phyloP scores from a whole-genome alignment of 371 early-diverging fungal species.

The Coemansia sp. region DNA sequence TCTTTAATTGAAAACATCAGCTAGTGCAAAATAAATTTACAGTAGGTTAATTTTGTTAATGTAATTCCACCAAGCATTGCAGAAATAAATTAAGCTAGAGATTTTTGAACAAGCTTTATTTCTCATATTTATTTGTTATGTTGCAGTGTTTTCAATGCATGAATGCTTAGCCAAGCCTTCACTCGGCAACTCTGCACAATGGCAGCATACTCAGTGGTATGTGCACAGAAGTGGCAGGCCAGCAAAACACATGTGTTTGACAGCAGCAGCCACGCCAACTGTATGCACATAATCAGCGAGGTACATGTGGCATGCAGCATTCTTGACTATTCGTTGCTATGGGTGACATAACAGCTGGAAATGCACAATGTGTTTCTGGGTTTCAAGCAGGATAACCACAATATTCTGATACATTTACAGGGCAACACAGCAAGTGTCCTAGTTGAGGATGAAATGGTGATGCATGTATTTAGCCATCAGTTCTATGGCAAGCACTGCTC shows the following conservation, averaged over 20 bases:
- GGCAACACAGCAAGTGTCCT: constrained; percentile 79
- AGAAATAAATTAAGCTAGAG: too few species aligned
- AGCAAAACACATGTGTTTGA: background rate
- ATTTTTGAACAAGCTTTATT: too few species aligned
- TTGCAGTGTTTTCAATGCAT: too few species aligned
- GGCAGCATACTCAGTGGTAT: background rate
- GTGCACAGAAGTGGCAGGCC: background rate
- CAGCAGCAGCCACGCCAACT: too few species aligned
- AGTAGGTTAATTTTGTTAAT: too few species aligned
- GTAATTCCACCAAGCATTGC: too few species aligned
- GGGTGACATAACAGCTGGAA: constrained; percentile 77
- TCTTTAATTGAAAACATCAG: too few species aligned
- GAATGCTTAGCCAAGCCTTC: background rate
- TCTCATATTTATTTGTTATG: too few species aligned
- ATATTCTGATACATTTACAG: constrained; percentile 70
- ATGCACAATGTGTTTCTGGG: constrained; percentile 80
- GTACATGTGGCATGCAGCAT: constrained; percentile 5
- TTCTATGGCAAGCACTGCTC: constrained; percentile 74
- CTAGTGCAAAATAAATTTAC: too few species aligned
- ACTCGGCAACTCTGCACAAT: background rate
- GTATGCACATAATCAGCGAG: background rate
- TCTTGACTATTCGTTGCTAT: constrained; percentile 61
- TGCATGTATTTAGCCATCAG: constrained; percentile 68
- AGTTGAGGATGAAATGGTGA: constrained; percentile 70
- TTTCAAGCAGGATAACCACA: constrained; percentile 88